These are phyloP conservation scores for Actinidia arguta DNA, from an alignment of 179 eudicot genomes.

Conservation along the genomic window DNA sequence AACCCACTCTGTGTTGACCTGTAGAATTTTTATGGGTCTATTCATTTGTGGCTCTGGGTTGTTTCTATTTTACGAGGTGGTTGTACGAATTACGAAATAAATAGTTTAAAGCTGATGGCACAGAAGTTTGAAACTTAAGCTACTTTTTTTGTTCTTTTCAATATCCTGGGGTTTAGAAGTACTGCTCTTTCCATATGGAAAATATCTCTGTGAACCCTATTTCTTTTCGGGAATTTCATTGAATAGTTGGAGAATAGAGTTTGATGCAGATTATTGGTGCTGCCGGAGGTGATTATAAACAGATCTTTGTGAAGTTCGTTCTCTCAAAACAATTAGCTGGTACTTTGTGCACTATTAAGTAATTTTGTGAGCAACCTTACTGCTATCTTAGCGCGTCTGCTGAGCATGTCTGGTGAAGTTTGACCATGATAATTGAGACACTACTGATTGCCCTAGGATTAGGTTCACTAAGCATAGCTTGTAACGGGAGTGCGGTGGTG, in stretches of 20 bases:
- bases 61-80: not conserved
- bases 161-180: too few relatives aligned
- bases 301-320: not conserved
- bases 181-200: not conserved
- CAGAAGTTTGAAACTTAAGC: not conserved
- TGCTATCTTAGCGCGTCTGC: not conserved
- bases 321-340: not conserved
- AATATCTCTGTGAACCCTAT: not conserved
- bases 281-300: not conserved
- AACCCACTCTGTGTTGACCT: not conserved
- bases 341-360: not conserved
- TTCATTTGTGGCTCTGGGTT: not conserved
- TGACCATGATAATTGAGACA: not conserved
- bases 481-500: too few relatives aligned
- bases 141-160: too few relatives aligned
- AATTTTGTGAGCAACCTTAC: not conserved
- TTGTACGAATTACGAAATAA: not conserved
- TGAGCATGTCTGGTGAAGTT: not conserved
- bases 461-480: too few relatives aligned
- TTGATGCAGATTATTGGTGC: not conserved
- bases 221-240: not conserved
- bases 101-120: not conserved
- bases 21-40: not conserved
- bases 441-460: too few relatives aligned
- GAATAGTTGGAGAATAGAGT: constrained; percentile 7